Evolutionary conservation across 2,329 filamentous ascomycete genomes (phyloP).

Genomic region (Fusarium torulosum): DNA sequence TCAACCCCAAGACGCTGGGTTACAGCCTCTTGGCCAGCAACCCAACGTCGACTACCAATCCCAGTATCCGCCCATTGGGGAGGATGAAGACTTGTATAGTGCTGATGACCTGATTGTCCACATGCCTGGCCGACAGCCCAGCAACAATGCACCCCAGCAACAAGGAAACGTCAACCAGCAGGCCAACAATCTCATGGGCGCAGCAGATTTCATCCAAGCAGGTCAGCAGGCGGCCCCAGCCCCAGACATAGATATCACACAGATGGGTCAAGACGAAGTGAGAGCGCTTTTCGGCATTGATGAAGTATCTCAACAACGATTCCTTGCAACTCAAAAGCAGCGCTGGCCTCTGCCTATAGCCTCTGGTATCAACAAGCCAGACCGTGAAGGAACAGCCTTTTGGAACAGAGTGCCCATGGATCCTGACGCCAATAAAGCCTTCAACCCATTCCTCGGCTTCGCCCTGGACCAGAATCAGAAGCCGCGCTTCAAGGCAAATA

Average conservation of each 20-base stretch:
- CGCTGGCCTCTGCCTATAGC: background rate
- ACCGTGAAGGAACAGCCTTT: background rate
- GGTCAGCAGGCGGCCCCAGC: background rate
- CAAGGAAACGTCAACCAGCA: background rate
- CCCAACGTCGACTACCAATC: background rate
- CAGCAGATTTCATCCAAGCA: background rate
- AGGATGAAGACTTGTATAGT: background rate
- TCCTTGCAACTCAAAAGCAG: background rate
- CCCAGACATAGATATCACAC: background rate
- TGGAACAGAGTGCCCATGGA: conserved; percentile 4
- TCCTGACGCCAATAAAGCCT: background rate
- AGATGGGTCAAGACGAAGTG: background rate
- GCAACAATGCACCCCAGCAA: background rate
- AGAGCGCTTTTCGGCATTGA: background rate
- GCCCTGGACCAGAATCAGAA: background rate
- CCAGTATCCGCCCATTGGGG: background rate
- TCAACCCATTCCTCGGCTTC: conserved; percentile 42
- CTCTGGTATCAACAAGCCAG: background rate
- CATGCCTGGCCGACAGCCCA: background rate
- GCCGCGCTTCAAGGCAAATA: background rate
- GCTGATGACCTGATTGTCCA: background rate
- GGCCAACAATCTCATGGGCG: background rate
- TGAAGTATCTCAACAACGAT: background rate
- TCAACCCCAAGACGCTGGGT: background rate
- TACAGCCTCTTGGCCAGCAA: background rate